Conservation (phyloP, 441 rosid genomes). For the Populus hybrid region DNA sequence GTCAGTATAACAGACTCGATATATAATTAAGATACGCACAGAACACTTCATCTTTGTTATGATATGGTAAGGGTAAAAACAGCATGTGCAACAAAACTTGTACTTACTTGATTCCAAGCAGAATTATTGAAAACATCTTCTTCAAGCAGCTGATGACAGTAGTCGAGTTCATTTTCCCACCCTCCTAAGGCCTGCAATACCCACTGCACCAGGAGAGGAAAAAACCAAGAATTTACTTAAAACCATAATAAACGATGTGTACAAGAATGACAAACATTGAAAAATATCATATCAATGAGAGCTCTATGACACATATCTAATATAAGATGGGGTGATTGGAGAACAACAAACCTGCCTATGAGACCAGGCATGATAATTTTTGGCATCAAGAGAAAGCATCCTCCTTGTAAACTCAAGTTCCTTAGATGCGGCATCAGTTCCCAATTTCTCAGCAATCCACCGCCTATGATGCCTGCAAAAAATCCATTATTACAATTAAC, state of each 20-base stretch:
- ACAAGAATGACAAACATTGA: background rate
- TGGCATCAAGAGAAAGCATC: slow-evolving; percentile 68
- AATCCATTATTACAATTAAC: slow-evolving; percentile 5
- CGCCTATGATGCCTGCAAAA: slow-evolving; percentile 88
- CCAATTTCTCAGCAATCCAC: slow-evolving; percentile 91
- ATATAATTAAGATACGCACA: background rate
- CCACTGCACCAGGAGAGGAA: slow-evolving; percentile 55
- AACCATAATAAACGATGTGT: background rate
- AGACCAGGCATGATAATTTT: slow-evolving; percentile 96
- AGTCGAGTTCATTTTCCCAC: slow-evolving; percentile 87
- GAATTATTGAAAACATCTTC: slow-evolving; percentile 88
- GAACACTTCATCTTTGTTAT: background rate
- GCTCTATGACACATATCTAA: background rate
- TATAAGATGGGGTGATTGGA: background rate
- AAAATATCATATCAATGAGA: background rate
- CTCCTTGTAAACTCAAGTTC: slow-evolving; percentile 72
- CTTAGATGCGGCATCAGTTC: slow-evolving; percentile 47
- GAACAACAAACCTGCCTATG: slow-evolving; percentile 79
- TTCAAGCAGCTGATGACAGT: slow-evolving; percentile 70
- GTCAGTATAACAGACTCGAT: background rate
- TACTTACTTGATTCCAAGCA: slow-evolving; percentile 90
- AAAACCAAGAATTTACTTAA: background rate
- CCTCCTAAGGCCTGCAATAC: slow-evolving; percentile 77
- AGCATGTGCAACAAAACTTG: background rate
- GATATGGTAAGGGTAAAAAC: background rate